phyloP scores from a whole-genome alignment of 768 basidiomycete species.

The Trichaptum fuscoviolaceum region DNA sequence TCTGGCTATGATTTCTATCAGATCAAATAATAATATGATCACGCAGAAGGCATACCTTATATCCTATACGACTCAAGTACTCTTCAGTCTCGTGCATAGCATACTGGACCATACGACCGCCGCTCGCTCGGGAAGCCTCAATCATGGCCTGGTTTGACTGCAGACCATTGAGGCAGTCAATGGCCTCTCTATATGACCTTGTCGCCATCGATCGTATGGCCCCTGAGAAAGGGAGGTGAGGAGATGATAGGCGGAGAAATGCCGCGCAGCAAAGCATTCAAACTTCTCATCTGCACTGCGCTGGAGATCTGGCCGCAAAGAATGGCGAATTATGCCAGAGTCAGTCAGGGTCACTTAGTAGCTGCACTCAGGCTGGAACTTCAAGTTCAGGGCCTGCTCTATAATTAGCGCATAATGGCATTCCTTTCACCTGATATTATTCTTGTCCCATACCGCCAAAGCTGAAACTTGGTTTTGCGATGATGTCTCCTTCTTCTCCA shows the following conservation, averaged over 20 bases:
- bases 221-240: background rate
- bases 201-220: constrained; percentile 45
- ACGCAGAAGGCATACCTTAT: constrained; percentile 50
- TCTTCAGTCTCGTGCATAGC: constrained; percentile 89
- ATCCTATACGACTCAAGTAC: constrained; percentile 82
- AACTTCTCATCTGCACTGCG: constrained; percentile 1
- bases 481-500: constrained; percentile 14
- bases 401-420: background rate
- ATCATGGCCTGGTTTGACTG: constrained; percentile 94
- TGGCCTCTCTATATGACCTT: constrained; percentile 66
- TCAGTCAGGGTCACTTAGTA: background rate
- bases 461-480: no score
- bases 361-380: no score
- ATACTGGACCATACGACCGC: constrained; percentile 49
- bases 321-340: background rate
- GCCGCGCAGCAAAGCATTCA: background rate
- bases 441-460: background rate
- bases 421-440: background rate
- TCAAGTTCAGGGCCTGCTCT: background rate
- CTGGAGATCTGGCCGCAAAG: background rate
- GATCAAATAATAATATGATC: constrained; percentile 7
- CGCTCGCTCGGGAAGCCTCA: constrained; percentile 74
- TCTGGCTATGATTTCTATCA: constrained; percentile 47
- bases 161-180: constrained; percentile 68
- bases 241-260: background rate